Evolutionary conservation across 495 filamentous ascomycete species (phyloP), one percentile per base, ranked within the genome.

Genomic region (Daldinia loculata): DNA sequence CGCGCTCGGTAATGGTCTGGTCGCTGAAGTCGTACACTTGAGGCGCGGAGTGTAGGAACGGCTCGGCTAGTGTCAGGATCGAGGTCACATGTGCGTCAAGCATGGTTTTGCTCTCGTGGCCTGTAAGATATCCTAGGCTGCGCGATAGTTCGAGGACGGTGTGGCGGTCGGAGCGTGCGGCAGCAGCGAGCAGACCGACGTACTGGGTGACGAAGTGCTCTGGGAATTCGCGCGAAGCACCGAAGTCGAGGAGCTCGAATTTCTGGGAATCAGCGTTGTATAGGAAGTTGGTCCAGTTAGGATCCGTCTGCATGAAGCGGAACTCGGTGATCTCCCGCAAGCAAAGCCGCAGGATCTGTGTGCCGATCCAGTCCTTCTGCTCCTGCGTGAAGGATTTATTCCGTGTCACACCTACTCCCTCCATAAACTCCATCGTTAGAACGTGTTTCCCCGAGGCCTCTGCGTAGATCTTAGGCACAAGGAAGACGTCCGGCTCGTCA

Each of bases 241-340:
- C 95, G 76, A 99, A 99, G 79, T 99, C 95, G 55, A 99, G 89
- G 11, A 99, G 89, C 79, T 98, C 94, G 6, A 99, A 88, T 72
- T 88, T 91, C 59, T 89, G 81, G 2, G 87, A 89, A 7, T 80
- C 58, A 0, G 86, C 79, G 76, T 99, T 97, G 84, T 92, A 98
- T 29, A 98, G 83, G 83, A 99, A 99, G 77, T 99, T 99, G n/a
- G 96, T 98, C 95, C 96, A 99, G 84, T 99, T 99, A 19, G 95
- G 95, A 80, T 99, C 95, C 27, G 95, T 98, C 81, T 99, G 95
- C 95, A 99, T 99, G 84, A 95, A 99, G 48, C 84, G 87, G 84
- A 97, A 99, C 73, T 97, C 92, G 61, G 86, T 88, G 74, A 98
- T 93, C 78, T 99, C 95, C 55, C 94, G 91, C 38, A 99, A 87